Conservation (phyloP, 1,284 basidiomycete genomes). For the Leccinum fuscescens region DNA sequence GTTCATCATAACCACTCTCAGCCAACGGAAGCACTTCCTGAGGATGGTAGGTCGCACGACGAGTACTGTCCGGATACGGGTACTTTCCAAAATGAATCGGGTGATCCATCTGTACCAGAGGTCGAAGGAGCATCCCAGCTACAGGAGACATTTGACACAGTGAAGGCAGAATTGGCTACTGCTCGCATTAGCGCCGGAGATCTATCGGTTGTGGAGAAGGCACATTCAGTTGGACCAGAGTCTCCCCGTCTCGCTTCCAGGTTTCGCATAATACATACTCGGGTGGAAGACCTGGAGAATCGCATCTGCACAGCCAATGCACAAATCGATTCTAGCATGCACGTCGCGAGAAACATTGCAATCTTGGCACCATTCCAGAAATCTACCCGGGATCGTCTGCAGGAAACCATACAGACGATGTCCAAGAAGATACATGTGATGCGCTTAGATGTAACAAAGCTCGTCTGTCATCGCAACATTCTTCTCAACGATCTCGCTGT, state of each 20-base stretch:
- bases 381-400: conserved; percentile 75
- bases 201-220: conserved; percentile 6
- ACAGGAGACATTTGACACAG: conserved; percentile 81
- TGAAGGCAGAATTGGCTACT: conserved; percentile 78
- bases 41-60: conserved; percentile 17
- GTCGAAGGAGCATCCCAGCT: conserved; percentile 59
- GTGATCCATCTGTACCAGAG: conserved; percentile 47
- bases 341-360: conserved; percentile 79
- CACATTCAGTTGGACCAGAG: conserved; percentile 5
- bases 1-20: conserved; percentile 35
- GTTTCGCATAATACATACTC: conserved; percentile 56
- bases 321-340: conserved; percentile 70
- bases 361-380: conserved; percentile 86
- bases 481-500: conserved; percentile 71
- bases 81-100: conserved; percentile 36
- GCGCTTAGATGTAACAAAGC: conserved; percentile 73
- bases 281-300: conserved; percentile 63
- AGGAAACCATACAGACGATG: conserved; percentile 59
- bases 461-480: conserved; percentile 73
- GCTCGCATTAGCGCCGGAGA: conserved; percentile 32
- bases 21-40: conserved; percentile 5
- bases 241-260: conserved; percentile 34
- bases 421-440: conserved; percentile 65
- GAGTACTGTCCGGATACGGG: conserved; percentile 30
- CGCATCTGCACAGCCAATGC: conserved; percentile 56